phyloP scores from a whole-genome alignment of 805 yeast genomes.

The Lipomyces kockii region DNA sequence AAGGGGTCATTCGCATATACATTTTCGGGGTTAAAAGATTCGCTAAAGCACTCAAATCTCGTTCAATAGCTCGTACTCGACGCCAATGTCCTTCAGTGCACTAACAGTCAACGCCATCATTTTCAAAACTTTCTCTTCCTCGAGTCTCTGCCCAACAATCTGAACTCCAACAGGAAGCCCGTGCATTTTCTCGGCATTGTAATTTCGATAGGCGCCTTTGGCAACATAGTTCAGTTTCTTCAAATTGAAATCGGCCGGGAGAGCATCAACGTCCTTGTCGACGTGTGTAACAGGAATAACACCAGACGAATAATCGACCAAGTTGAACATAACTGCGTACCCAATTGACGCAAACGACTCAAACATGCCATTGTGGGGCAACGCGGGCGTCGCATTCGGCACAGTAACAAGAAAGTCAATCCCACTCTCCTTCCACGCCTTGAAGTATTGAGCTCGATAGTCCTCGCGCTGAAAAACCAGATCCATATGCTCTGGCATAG shows the following conservation, averaged over 20 bases:
- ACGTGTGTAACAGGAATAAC: slow-evolving; percentile 64
- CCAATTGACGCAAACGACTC: slow-evolving; percentile 50
- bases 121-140: slow-evolving; percentile 64
- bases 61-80: slow-evolving; percentile 41
- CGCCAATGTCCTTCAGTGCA: slow-evolving; percentile 43
- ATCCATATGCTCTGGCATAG: slow-evolving; percentile 47
- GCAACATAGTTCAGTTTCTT: slow-evolving; percentile 50
- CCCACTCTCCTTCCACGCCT: slow-evolving; percentile 46
- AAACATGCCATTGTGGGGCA: slow-evolving; percentile 47
- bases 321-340: slow-evolving; percentile 62
- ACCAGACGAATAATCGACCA: slow-evolving; percentile 61
- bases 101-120: slow-evolving; percentile 52
- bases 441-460: slow-evolving; percentile 44
- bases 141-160: slow-evolving; percentile 60
- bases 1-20: neutral
- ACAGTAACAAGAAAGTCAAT: slow-evolving; percentile 49
- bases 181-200: slow-evolving; percentile 57
- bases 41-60: slow-evolving; percentile 17
- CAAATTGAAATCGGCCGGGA: slow-evolving; percentile 43
- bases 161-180: slow-evolving; percentile 72
- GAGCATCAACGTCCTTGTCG: slow-evolving; percentile 47
- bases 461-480: slow-evolving; percentile 46
- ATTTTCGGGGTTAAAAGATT: neutral
- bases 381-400: slow-evolving; percentile 53
- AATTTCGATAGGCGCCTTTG: slow-evolving; percentile 51